These are phyloP conservation scores for Clonostachys rhizophaga DNA, from an alignment of 2,329 filamentous ascomycete genomes.

Conservation along the genomic window DNA sequence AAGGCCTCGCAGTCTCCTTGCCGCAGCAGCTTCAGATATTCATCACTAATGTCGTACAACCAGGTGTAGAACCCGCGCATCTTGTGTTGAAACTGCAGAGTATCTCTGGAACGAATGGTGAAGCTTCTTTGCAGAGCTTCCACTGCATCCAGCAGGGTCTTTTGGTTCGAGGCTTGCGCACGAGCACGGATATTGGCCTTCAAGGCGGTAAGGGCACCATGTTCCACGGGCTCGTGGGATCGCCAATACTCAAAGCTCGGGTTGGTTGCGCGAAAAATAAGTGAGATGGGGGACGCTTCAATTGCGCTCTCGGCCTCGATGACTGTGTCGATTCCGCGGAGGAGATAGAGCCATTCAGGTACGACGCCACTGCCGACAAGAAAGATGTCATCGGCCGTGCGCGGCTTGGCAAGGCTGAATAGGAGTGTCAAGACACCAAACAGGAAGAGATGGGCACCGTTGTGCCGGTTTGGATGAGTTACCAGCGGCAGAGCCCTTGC, in stretches of 20 bases:
- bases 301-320: conserved; percentile 6
- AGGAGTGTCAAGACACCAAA: conserved; percentile 8
- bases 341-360: conserved; percentile 8
- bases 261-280: conserved; percentile 2
- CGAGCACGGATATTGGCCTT: conserved; percentile 1
- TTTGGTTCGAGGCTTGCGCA: not conserved
- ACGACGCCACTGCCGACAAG: conserved; percentile 6
- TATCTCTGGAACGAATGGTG: not conserved
- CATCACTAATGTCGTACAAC: conserved; percentile 3
- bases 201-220: not conserved
- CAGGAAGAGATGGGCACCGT: conserved; percentile 7
- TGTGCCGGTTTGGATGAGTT: conserved; percentile 3
- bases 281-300: not conserved
- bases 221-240: not conserved
- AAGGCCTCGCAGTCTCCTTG: conserved; percentile 2
- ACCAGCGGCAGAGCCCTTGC: conserved; percentile 5
- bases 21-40: conserved; percentile 2
- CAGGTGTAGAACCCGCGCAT: conserved; percentile 4
- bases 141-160: not conserved
- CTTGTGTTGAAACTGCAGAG: not conserved
- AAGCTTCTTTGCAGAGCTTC: conserved; percentile 3
- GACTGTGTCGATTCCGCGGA: conserved; percentile 6
- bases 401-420: conserved; percentile 7
- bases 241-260: not conserved
- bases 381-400: conserved; percentile 7